Base-by-base conservation (phyloP, 768 basidiomycete species). In the Postia placenta region DNA sequence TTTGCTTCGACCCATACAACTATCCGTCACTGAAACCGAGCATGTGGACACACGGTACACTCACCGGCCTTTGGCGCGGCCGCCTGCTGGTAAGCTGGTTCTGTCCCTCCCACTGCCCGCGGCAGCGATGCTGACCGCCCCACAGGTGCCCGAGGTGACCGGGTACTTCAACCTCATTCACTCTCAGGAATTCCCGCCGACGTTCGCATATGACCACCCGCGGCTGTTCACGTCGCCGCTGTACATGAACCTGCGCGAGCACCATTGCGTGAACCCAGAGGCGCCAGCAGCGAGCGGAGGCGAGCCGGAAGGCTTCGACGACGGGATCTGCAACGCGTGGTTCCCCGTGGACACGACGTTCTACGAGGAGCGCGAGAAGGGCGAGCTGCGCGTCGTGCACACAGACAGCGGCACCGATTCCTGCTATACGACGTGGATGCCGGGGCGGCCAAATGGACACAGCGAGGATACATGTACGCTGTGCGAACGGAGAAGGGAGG, bases 1-100 rank as follows among this genome's bases (percentile, higher is more conserved):
- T 72, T 25, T 83, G 82, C 56, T 67, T 58, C 25, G 66, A 76
- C 43, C 56, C 74, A 4, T 45, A 30, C 28, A n/a, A 28, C 11
- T 14, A 4, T n/a, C 24, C 24, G 4, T 19, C 15, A 5, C 27
- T 33, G 45, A 62, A 67, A 44, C 66, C 66, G 15, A 54, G 49
- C 12, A 66, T 69, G 23, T 82, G 79, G 60, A 70, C 71, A 2
- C 72, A 72, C 0, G 84, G 84, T 5, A 58, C 68, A 2, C 65
- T 85, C 55, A 64, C 61, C 23, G 84, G 84, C 2, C 65, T 75
- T 4, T 86, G 79, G 81, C 74, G 80, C 50, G 85, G 86, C 4
- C 69, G 78, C 17, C 72, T 84, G 63, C 65, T 81, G 48, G 83
- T 85, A 45, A 50, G 81, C 47, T 23, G 26, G 30, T 26, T 43